Evolutionary conservation across 352 stramenopile species (phyloP).

Genomic region (Globisporangium cederbergense): DNA sequence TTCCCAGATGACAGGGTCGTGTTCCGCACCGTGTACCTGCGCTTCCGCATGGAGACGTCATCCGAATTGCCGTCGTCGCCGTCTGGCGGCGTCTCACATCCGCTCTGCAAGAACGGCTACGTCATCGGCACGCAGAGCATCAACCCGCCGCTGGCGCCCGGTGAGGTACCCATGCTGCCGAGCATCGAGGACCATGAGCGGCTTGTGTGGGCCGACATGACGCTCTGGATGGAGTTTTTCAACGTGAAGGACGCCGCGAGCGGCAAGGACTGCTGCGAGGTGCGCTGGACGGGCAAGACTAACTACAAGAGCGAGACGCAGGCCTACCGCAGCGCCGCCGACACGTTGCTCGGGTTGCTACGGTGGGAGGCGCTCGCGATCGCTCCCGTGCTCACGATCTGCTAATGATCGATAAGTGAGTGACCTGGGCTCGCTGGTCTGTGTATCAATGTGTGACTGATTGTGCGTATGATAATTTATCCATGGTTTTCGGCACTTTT

Average conservation of each 20-base stretch:
- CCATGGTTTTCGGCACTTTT: background rate
- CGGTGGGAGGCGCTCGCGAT: constrained; percentile 48
- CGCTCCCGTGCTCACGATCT: constrained; percentile 23
- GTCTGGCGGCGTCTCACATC: constrained; percentile 14
- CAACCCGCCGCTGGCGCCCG: constrained; percentile 12
- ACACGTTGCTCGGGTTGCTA: constrained; percentile 45
- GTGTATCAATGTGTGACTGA: too few relatives aligned
- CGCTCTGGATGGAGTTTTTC: constrained; percentile 43
- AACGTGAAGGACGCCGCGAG: constrained; percentile 28
- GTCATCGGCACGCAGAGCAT: constrained; percentile 46
- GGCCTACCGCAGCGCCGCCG: constrained; percentile 40
- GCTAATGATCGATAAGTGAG: background rate
- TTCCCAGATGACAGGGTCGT: constrained; percentile 32
- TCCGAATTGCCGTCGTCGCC: constrained; percentile 19
- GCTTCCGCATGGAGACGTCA: constrained; percentile 38
- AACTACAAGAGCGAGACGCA: constrained; percentile 49
- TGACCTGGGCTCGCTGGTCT: too few relatives aligned
- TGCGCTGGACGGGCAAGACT: constrained; percentile 45
- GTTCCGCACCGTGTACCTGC: constrained; percentile 46
- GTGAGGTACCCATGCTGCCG: background rate
- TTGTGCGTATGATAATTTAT: background rate
- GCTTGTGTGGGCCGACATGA: constrained; percentile 42
- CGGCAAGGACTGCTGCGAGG: constrained; percentile 32
- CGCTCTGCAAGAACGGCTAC: constrained; percentile 34
- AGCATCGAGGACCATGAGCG: constrained; percentile 14